phyloP scores from a whole-genome alignment of 495 filamentous ascomycete species.

The Aspergillus avenaceus region DNA sequence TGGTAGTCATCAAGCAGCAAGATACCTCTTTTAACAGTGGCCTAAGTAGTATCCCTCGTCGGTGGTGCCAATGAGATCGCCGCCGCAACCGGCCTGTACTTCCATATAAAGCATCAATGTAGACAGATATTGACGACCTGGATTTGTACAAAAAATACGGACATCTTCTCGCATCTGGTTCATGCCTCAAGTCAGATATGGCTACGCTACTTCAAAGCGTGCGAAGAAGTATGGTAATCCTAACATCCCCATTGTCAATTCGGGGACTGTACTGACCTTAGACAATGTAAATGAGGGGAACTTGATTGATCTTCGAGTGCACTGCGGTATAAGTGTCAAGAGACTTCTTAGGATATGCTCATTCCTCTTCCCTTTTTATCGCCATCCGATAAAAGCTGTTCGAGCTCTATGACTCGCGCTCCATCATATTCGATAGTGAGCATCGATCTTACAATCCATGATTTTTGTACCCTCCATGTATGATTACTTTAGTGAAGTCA shows the following conservation, averaged over 20 bases:
- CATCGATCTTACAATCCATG: slow-evolving; percentile 13
- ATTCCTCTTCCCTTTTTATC: not conserved
- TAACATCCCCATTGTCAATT: slow-evolving; percentile 64
- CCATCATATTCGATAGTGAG: slow-evolving; percentile 12
- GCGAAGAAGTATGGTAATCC: slow-evolving; percentile 47
- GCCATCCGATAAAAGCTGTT: not conserved
- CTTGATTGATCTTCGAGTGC: too few relatives aligned
- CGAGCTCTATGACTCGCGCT: slow-evolving; percentile 18
- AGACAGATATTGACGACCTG: too few relatives aligned
- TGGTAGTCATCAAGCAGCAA: too few relatives aligned
- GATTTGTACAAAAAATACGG: slow-evolving; percentile 23
- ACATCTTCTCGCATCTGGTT: too few relatives aligned
- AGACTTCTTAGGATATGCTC: slow-evolving; percentile 27
- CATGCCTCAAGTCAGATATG: too few relatives aligned
- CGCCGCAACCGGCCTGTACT: slow-evolving; percentile 24
- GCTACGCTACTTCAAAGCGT: slow-evolving; percentile 49
- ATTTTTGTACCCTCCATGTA: slow-evolving; percentile 12
- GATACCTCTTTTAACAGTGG: too few relatives aligned
- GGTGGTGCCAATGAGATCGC: slow-evolving; percentile 39
- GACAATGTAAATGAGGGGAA: slow-evolving; percentile 13
- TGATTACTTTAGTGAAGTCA: slow-evolving; percentile 13
- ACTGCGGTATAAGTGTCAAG: slow-evolving; percentile 31
- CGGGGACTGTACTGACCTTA: slow-evolving; percentile 47
- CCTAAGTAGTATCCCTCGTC: slow-evolving; percentile 33
- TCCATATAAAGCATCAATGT: slow-evolving; percentile 27